Evolutionary conservation across 2,329 filamentous ascomycete species (phyloP).

Genomic region (Fusarium irregulare): DNA sequence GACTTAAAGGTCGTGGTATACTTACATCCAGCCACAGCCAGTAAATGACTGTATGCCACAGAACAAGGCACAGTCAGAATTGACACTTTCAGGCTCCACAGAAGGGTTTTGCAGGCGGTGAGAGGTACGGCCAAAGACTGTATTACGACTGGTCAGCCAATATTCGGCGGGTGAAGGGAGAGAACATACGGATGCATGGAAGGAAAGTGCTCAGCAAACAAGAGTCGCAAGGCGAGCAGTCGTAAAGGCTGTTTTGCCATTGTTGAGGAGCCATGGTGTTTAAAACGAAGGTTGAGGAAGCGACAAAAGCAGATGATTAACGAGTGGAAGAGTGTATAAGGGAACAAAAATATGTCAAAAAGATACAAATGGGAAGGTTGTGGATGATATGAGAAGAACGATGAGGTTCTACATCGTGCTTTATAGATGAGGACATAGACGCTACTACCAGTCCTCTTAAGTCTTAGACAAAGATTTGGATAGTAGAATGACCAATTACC

Average conservation of each 20-base stretch:
- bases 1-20: neutral
- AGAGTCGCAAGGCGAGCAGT: neutral
- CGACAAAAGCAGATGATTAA: neutral
- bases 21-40: neutral
- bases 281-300: neutral
- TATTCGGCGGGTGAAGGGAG: neutral
- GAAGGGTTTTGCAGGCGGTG: neutral
- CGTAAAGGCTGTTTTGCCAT: neutral
- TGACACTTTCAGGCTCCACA: neutral
- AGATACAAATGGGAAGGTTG: neutral
- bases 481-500: accelerated
- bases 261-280: neutral
- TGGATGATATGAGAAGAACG: neutral
- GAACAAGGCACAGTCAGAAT: neutral
- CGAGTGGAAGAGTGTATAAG: neutral
- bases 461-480: too few relatives aligned
- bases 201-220: neutral
- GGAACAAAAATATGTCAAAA: neutral
- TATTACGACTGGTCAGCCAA: neutral
- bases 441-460: too few relatives aligned
- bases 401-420: neutral
- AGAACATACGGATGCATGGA: neutral
- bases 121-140: neutral
- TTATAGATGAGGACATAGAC: neutral
- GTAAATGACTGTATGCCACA: neutral